These are phyloP conservation scores for Luvunga scandens DNA, from an alignment of 345 rosid genomes.

Conservation along the genomic window DNA sequence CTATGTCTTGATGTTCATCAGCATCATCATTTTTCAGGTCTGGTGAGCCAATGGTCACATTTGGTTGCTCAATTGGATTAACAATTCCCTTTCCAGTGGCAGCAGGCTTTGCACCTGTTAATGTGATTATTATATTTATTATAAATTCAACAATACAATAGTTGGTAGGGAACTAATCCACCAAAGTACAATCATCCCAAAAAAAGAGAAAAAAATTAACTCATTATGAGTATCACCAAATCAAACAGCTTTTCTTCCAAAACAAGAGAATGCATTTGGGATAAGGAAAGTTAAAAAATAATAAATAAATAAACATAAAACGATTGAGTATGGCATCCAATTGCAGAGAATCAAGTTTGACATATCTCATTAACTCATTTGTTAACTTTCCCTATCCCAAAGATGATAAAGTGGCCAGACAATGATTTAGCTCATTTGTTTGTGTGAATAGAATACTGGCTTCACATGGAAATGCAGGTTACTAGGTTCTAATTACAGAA, in stretches of 20 bases:
- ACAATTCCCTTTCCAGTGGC: conserved; percentile 27
- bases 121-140: background rate
- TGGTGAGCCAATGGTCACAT: conserved; percentile 34
- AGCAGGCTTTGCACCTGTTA: conserved; percentile 32
- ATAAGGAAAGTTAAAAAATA: background rate
- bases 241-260: background rate
- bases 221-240: background rate
- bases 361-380: background rate
- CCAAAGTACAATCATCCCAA: background rate
- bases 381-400: too few relatives aligned
- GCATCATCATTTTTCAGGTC: conserved; percentile 49
- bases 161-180: background rate
- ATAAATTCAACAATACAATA: background rate
- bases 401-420: background rate
- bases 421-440: background rate
- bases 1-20: conserved; percentile 66
- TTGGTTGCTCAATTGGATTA: conserved; percentile 34
- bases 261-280: background rate
- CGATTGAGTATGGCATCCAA: background rate
- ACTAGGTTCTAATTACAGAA: background rate
- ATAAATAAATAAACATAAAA: background rate
- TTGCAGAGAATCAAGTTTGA: background rate
- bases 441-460: background rate
- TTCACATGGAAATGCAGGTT: background rate
- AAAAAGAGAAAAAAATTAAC: too few relatives aligned